A percentile compares a stretch with the other conserved stretches of the same genome.
phyloP scores from a whole-genome alignment of 2,329 filamentous ascomycete species.

The Calonectria pseudoreteaudii region DNA sequence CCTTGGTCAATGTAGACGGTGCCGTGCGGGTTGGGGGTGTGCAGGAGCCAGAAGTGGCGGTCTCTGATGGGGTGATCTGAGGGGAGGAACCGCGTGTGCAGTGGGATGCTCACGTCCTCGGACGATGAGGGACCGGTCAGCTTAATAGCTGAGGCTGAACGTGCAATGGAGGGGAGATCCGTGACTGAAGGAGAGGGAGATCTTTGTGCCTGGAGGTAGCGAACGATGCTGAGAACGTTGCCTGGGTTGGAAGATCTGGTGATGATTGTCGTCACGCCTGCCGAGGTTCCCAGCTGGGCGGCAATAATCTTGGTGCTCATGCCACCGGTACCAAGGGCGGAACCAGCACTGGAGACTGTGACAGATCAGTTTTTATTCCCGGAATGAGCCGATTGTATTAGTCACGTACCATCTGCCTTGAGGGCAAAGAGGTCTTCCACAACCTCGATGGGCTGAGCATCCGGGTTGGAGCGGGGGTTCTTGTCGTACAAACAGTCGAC shows the following conservation, averaged over 20 bases:
- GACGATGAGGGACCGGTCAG: slow-evolving; percentile 43
- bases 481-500: slow-evolving; percentile 98
- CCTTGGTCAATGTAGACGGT: slow-evolving; percentile 94
- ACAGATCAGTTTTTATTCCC: slow-evolving; percentile 29
- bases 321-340: slow-evolving; percentile 89
- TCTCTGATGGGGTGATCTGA: slow-evolving; percentile 88
- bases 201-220: slow-evolving; percentile 60
- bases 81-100: slow-evolving; percentile 94
- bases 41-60: slow-evolving; percentile 96
- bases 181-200: slow-evolving; percentile 26
- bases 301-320: slow-evolving; percentile 99
- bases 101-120: slow-evolving; percentile 57
- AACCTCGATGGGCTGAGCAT: slow-evolving; percentile 90
- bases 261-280: slow-evolving; percentile 95
- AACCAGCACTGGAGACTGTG: slow-evolving; percentile 87
- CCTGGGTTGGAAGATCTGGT: slow-evolving; percentile 93
- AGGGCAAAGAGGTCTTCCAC: slow-evolving; percentile 89
- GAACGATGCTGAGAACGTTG: slow-evolving; percentile 89
- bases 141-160: slow-evolving; percentile 57
- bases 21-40: slow-evolving; percentile 90
- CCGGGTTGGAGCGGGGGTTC: slow-evolving; percentile 86
- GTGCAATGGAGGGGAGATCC: slow-evolving; percentile 45
- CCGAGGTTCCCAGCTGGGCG: slow-evolving; percentile 90
- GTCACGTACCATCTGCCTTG: slow-evolving; percentile 77
- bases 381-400: not conserved